Conservation (phyloP, 495 filamentous ascomycete species). For the Xylaria venustula region DNA sequence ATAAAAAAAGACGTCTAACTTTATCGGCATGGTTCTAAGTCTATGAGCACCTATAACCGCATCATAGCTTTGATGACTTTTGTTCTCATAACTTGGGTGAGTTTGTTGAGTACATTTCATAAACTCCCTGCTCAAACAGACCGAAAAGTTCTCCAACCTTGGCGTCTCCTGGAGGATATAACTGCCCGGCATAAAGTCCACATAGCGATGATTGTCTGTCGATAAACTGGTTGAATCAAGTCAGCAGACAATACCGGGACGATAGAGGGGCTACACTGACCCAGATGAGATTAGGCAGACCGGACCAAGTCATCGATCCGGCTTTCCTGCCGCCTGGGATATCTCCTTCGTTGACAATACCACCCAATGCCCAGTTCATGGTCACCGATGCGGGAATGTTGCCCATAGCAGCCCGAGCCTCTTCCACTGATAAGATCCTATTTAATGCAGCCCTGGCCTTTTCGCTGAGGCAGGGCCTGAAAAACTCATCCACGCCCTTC, state of each 20-base stretch:
- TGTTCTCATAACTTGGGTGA: conserved; percentile 3
- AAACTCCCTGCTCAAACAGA: conserved; percentile 11
- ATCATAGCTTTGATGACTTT: too few relatives aligned
- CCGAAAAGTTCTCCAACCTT: conserved; percentile 7
- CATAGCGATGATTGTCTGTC: conserved; percentile 11
- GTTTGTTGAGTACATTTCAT: neutral
- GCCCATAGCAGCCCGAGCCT: conserved; percentile 4
- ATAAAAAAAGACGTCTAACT: too few relatives aligned
- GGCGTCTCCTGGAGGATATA: conserved; percentile 12
- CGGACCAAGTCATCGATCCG: conserved; percentile 17
- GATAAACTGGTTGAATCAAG: neutral
- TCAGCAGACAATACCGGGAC: neutral
- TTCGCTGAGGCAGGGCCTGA: conserved; percentile 12
- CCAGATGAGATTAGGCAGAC: conserved; percentile 16
- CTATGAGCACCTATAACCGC: too few relatives aligned
- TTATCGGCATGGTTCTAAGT: too few relatives aligned
- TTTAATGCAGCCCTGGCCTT: conserved; percentile 12
- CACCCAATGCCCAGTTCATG: conserved; percentile 14
- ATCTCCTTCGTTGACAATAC: conserved; percentile 9
- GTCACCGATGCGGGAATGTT: conserved; percentile 1
- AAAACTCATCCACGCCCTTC: conserved; percentile 14
- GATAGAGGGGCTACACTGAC: neutral
- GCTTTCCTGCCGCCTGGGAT: conserved; percentile 14
- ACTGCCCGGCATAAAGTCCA: conserved; percentile 14
- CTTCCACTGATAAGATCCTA: neutral